These are phyloP conservation scores for Vitis rotundifolia DNA, from an alignment of 164 flowering plant genomes.

Conservation along the genomic window DNA sequence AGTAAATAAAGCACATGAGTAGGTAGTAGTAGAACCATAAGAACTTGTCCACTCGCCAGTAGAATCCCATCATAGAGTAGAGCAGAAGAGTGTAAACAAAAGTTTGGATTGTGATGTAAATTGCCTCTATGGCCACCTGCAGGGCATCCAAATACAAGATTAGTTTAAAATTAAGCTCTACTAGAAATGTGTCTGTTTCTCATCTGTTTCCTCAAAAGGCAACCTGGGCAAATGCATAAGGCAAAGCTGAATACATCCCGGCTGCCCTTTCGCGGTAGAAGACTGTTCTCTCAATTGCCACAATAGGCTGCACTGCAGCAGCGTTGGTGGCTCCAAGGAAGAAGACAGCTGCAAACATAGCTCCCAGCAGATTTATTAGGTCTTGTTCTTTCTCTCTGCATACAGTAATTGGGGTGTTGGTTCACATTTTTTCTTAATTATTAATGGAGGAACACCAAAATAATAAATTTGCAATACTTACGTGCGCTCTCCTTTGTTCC, in stretches of 20 bases:
- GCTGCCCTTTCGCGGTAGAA: conserved; percentile 56
- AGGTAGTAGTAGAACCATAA: conserved; percentile 42
- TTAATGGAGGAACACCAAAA: neutral
- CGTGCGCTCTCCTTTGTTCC: conserved; percentile 26
- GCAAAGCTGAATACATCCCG: conserved; percentile 42
- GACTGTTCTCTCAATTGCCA: conserved; percentile 47
- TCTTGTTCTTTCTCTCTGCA: conserved; percentile 39
- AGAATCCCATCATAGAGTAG: conserved; percentile 51
- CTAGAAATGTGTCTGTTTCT: too few relatives aligned
- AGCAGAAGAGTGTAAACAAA: conserved; percentile 30
- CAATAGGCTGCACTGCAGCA: conserved; percentile 32
- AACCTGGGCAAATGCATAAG: conserved; percentile 54
- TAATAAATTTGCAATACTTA: conserved; percentile 12
- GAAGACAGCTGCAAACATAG: conserved; percentile 39
- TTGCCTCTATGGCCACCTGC: conserved; percentile 43
- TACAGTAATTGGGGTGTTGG: neutral
- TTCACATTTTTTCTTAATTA: neutral
- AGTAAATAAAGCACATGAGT: conserved; percentile 43
- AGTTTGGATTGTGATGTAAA: conserved; percentile 40
- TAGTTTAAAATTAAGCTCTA: too few relatives aligned
- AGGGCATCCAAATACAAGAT: neutral
- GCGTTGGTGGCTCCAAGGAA: conserved; percentile 47
- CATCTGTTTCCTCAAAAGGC: neutral
- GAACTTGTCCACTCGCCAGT: conserved; percentile 27
- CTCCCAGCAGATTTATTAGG: conserved; percentile 40